phyloP scores from a whole-genome alignment of 1,284 basidiomycete species.

The Wolfiporia cocos region DNA sequence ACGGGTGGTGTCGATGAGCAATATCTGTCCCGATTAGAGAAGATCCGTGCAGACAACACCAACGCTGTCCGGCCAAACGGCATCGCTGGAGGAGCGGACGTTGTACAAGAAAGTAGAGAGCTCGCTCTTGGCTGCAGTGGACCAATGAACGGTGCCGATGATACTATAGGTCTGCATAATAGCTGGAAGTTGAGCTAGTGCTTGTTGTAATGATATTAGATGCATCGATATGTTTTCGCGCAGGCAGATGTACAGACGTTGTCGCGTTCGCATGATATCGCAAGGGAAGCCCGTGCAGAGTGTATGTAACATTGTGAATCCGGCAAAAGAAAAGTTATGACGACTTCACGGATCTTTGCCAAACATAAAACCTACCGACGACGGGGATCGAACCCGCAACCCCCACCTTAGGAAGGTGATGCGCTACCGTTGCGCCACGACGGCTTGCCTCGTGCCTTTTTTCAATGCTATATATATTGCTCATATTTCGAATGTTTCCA shows the following conservation, averaged over 20 bases:
- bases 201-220: neutral
- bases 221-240: too few species aligned
- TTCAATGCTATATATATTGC: too few species aligned
- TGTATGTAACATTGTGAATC: too few species aligned
- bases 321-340: too few species aligned
- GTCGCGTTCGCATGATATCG: too few species aligned
- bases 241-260: too few species aligned
- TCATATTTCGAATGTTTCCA: too few species aligned
- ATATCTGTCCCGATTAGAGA: slow-evolving; percentile 79
- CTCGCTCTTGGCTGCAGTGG: slow-evolving; percentile 28
- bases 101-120: slow-evolving; percentile 23
- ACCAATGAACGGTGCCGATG: slow-evolving; percentile 54
- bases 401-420: slow-evolving; percentile 24
- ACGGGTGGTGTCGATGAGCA: slow-evolving; percentile 91
- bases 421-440: slow-evolving; percentile 25
- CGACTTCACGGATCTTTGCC: too few species aligned
- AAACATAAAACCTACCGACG: slow-evolving; percentile 19
- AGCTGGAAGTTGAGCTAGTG: slow-evolving; percentile 38
- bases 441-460: too few species aligned
- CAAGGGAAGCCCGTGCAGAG: too few species aligned
- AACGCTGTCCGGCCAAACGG: slow-evolving; percentile 35
- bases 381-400: slow-evolving; percentile 25
- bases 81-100: slow-evolving; percentile 12
- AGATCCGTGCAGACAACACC: slow-evolving; percentile 75
- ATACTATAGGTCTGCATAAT: slow-evolving; percentile 76